Conservation (phyloP, 208 protist species). For the Wallacemonas sp. region DNA sequence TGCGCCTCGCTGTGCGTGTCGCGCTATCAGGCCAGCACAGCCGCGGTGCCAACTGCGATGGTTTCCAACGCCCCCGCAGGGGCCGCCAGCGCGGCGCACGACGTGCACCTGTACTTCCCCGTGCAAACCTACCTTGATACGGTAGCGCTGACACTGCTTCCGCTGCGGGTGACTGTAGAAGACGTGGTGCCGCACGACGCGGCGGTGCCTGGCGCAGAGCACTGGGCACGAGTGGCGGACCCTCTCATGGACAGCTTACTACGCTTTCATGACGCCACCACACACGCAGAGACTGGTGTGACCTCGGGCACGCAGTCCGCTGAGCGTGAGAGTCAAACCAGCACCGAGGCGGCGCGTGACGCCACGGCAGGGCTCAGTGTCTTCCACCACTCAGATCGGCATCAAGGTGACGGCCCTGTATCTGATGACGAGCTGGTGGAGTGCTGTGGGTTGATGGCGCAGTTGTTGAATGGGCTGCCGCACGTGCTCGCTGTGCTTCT, state of each 20-base stretch:
- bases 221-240: constrained; percentile 1
- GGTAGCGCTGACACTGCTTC: constrained; percentile 30
- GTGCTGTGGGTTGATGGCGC: constrained; percentile 56
- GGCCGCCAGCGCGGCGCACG: background rate
- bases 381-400: background rate
- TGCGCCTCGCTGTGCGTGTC: constrained; percentile 46
- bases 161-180: constrained; percentile 19
- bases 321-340: background rate
- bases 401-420: constrained; percentile 15
- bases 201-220: background rate
- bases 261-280: background rate
- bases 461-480: constrained; percentile 69
- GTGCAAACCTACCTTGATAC: constrained; percentile 37
- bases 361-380: background rate
- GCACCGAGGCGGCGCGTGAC: constrained; percentile 6
- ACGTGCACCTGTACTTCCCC: background rate
- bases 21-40: constrained; percentile 22
- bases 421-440: constrained; percentile 72
- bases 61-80: background rate
- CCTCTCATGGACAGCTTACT: background rate
- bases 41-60: background rate
- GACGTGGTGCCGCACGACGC: constrained; percentile 33
- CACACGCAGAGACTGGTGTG: background rate
- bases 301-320: background rate
- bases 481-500: constrained; percentile 44